Evolutionary conservation across 345 rosid species (phyloP), one percentile per base, ranked within the genome.

Genomic region (Salix exigua): DNA sequence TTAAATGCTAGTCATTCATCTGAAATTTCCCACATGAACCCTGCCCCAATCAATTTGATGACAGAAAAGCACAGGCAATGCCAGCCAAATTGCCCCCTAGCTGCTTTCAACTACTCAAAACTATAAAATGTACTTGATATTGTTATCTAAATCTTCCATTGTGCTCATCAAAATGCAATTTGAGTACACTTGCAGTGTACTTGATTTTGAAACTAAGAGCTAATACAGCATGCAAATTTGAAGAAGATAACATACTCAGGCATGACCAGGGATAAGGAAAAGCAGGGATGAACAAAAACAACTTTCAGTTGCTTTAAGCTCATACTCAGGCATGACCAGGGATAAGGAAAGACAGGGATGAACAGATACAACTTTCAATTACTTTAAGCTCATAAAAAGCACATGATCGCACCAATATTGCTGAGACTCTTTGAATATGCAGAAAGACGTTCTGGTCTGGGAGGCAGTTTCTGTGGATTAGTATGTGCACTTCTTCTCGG

Each of bases 371-470:
- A 51, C n/a, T 51, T 51, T 21, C 23, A 68, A 31, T 31, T 69
- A 68, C n/a, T 62, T 37, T 5, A 50, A 46, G 33, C 61, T 48
- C 35, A 63, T 1, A 68, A 70, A 75, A 21, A 55, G 55, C 31
- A 40, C 62, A 58, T 19, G 75, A 76, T 77, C 79, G 62, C 25
- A 93, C 99, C 98, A 81, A 86, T 75, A 72, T 63, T 73, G 75
- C 80, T 78, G 64, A 96, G 96, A 82, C 86, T 86, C 71, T 74
- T 70, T 0, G 93, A 87, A 87, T 92, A 96, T 8, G 73, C 74
- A 37, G 89, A 87, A 50, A 96, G 88, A 75, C 94, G 94, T 63
- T 85, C 88, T 31, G 87, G 89, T 82, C 88, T 85, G 46, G 90
- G 89, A 76, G 96, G 92, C 68, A 84, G 89, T 78, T 84, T 88